Percentiles rank a stretch among this genome's conserved stretches.
These are phyloP conservation scores for Begonia loranthoides DNA, from an alignment of 306 rosid species.

Conservation along the genomic window DNA sequence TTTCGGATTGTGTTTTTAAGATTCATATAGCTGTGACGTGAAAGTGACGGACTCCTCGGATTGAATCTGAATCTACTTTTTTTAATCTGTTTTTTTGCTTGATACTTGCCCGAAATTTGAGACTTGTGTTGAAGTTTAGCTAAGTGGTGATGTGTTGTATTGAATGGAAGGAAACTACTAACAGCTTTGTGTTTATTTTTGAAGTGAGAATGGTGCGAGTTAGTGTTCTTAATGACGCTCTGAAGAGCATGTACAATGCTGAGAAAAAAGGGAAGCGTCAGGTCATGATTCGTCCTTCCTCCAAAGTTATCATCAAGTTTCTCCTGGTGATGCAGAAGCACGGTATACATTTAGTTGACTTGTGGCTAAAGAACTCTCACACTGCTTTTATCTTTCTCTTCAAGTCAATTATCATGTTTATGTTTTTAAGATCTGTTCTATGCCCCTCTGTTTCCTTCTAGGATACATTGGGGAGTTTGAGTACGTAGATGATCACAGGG, in stretches of 20 bases:
- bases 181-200: neutral
- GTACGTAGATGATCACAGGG: constrained; percentile 40
- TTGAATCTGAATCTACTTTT: too few relatives aligned
- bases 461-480: constrained; percentile 48
- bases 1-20: too few relatives aligned
- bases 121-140: too few relatives aligned
- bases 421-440: neutral
- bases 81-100: too few relatives aligned
- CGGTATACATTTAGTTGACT: constrained; percentile 10
- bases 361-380: neutral
- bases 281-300: constrained; percentile 20
- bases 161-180: too few relatives aligned
- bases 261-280: constrained; percentile 21
- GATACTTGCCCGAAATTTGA: too few relatives aligned
- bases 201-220: constrained; percentile 18
- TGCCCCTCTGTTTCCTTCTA: constrained; percentile 1
- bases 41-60: too few relatives aligned
- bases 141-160: too few relatives aligned
- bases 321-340: constrained; percentile 33
- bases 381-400: neutral
- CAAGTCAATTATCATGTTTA: neutral
- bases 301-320: constrained; percentile 19
- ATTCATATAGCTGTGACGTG: too few relatives aligned
- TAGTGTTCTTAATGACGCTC: constrained; percentile 20
- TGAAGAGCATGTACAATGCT: constrained; percentile 21